Percentiles rank a stretch among this genome's conserved stretches.
Evolutionary conservation across 169 alveolate species (phyloP).

Genomic region (Blepharisma undulans): DNA sequence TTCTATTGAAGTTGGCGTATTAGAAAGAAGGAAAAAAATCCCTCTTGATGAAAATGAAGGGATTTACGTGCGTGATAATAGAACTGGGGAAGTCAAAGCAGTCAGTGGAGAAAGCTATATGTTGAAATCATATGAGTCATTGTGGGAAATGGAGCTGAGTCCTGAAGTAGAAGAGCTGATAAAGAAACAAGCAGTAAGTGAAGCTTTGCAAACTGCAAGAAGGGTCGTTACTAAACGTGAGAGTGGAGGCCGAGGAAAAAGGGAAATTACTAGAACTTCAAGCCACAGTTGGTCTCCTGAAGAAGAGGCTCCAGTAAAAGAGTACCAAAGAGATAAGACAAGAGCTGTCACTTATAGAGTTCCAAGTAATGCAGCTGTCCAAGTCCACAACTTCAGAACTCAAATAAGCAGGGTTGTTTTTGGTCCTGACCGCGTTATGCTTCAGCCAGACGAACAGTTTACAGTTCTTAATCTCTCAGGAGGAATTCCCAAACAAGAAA

Average conservation of each 20-base stretch:
- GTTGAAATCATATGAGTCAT: constrained; percentile 56
- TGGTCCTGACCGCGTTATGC: constrained; percentile 75
- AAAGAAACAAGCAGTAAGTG: constrained; percentile 43
- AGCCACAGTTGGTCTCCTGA: too few species aligned
- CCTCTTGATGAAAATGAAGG: constrained; percentile 79
- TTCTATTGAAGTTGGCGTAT: constrained; percentile 50
- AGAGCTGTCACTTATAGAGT: constrained; percentile 62
- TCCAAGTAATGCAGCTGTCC: constrained; percentile 72
- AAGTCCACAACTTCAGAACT: constrained; percentile 61
- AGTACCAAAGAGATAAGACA: constrained; percentile 40
- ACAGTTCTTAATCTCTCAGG: constrained; percentile 65
- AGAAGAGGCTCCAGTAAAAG: neutral
- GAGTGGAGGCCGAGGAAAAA: too few species aligned
- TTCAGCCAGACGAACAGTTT: constrained; percentile 72
- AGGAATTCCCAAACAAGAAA: constrained; percentile 65
- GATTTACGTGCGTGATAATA: constrained; percentile 63
- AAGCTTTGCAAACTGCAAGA: constrained; percentile 39
- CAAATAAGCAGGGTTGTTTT: constrained; percentile 57
- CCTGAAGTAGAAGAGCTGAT: constrained; percentile 53
- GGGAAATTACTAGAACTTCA: too few species aligned
- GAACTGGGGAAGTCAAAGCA: constrained; percentile 71
- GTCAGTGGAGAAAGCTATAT: constrained; percentile 69
- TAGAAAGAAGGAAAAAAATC: constrained; percentile 61
- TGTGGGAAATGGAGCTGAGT: constrained; percentile 61
- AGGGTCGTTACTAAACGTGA: too few species aligned